Base-by-base conservation (phyloP, 441 rosid genomes). In the Theobroma grandiflorum region DNA sequence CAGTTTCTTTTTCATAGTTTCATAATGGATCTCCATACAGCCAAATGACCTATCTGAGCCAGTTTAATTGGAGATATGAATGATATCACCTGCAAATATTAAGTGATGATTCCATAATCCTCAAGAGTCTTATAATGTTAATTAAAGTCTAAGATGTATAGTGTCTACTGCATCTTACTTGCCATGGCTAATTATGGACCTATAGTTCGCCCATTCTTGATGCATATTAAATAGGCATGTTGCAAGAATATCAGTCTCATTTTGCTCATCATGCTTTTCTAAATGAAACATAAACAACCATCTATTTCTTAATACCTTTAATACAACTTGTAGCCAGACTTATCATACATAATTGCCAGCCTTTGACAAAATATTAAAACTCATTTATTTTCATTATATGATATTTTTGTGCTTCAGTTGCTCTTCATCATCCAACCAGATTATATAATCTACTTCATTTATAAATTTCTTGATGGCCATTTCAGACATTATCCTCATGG, bases 401-500 rank as follows among this genome's bases (percentile, higher is more conserved):
- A 15, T 62, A 16, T 64, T 8, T 1, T 16, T 4, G 4, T 38
- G 33, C 26, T 40, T 8, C 20, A 66, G 11, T 67, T 67, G 4
- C 72, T 43, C 20, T 66, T 65, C 16, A 35, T 15, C 43, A 35
- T 38, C 70, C 14, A 38, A 18, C 47, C 47, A 38, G 31, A 65
- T 40, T 66, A 4, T 43, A 4, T 12, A 5, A 65, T 22, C 43
- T 16, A 33, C 37, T 15, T 50, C 15, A 16, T 49, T 67, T 43
- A n/a, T 68, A 20, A 68, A 14, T 16, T 68, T n/a, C 38, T 68
- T 45, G 58, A 0, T 70, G 5, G 1, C 53, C 50, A 1, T 81
- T 87, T 71, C 89, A 96, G 99, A 93, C 95, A 12, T 79, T 96
- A 65, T 96, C 98, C 52, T 93, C 98, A 8, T 94, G 92, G 96